phyloP scores from a whole-genome alignment of 768 basidiomycete genomes.

The Rhodosporidiobolus odoratus region DNA sequence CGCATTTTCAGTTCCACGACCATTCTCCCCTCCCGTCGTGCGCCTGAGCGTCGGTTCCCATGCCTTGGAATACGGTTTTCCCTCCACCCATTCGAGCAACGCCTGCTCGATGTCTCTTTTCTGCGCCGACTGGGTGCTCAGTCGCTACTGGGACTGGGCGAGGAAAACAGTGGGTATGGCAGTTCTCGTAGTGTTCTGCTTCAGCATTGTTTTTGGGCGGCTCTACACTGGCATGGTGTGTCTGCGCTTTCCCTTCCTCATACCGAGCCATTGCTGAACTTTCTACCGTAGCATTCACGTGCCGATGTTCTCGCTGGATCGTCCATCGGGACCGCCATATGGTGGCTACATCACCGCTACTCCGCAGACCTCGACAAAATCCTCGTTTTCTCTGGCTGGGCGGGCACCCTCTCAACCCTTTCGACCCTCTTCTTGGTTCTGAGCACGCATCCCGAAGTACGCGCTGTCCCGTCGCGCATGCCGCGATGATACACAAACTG shows the following conservation, averaged over 20 bases:
- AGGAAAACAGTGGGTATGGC: neutral
- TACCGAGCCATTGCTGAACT: neutral
- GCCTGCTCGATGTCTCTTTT: constrained; percentile 82
- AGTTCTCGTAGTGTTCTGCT: constrained; percentile 41
- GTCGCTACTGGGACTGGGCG: neutral
- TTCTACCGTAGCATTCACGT: constrained; percentile 34
- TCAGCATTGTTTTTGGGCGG: constrained; percentile 46
- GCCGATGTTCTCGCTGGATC: constrained; percentile 30
- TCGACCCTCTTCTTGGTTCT: neutral
- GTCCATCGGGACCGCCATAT: constrained; percentile 34
- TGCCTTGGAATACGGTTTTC: constrained; percentile 76
- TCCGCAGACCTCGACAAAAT: neutral
- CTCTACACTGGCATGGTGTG: constrained; percentile 45
- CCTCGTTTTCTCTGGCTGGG: neutral
- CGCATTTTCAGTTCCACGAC: constrained; percentile 79
- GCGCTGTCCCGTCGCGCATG: neutral
- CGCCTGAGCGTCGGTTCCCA: constrained; percentile 48
- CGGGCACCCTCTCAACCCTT: neutral
- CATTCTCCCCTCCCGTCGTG: constrained; percentile 84
- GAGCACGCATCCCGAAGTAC: constrained; percentile 4
- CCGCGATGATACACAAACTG: constrained; percentile 3
- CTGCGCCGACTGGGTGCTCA: constrained; percentile 48
- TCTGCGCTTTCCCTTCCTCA: neutral
- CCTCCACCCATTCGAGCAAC: constrained; percentile 91
- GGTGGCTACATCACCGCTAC: constrained; percentile 17